Evolutionary conservation across 139 green algal genomes (phyloP).

Genomic region (Micractinium sp.): DNA sequence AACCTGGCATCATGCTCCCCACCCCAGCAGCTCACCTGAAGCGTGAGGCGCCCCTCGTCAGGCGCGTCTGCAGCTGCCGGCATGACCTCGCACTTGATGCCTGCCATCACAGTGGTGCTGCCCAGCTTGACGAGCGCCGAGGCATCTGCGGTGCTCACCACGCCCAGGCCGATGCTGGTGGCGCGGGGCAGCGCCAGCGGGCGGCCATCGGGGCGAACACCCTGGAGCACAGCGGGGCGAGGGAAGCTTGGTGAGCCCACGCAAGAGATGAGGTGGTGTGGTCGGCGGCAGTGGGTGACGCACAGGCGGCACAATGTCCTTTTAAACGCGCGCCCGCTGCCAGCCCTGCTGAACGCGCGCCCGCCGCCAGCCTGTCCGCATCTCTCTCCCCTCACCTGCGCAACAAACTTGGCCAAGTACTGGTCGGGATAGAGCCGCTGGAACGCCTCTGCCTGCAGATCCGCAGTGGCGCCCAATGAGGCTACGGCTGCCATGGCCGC

Average conservation of each 20-base stretch:
- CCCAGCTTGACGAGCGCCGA: slow-evolving; percentile 76
- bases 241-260: no score
- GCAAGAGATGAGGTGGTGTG: no score
- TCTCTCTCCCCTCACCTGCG: slow-evolving; percentile 30
- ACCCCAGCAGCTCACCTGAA: slow-evolving; percentile 3
- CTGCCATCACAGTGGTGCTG: slow-evolving; percentile 71
- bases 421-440: slow-evolving; percentile 78
- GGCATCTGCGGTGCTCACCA: slow-evolving; percentile 68
- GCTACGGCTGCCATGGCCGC: no score
- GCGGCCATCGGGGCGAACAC: slow-evolving; percentile 72
- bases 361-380: no score
- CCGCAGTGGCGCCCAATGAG: neutral
- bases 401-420: slow-evolving; percentile 70
- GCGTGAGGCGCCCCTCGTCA: slow-evolving; percentile 50
- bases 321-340: no score
- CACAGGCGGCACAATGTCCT: no score
- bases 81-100: slow-evolving; percentile 68
- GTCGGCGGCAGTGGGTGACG: no score
- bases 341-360: no score
- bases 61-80: slow-evolving; percentile 52
- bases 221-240: no score
- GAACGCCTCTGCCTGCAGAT: slow-evolving; percentile 68
- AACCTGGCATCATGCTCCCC: no score
- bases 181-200: slow-evolving; percentile 60
- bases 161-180: slow-evolving; percentile 60